Conservation (phyloP, 371 early-diverging fungal species). For the Mucor racemosus region DNA sequence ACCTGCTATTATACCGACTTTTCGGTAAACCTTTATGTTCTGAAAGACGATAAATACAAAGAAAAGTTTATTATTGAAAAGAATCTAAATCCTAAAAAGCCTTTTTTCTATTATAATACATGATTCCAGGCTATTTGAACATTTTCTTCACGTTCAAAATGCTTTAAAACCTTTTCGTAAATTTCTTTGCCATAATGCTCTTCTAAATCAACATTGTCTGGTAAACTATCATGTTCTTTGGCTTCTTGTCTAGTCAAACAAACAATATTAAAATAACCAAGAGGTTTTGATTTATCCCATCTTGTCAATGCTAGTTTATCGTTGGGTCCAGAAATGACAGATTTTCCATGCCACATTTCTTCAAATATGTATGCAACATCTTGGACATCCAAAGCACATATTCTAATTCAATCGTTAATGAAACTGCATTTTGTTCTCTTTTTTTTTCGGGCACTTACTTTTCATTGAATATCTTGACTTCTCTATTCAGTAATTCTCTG, state of each 20-base stretch:
- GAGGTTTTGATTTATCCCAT: slow-evolving; percentile 76
- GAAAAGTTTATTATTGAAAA: neutral
- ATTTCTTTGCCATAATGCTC: slow-evolving; percentile 44
- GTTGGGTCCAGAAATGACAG: slow-evolving; percentile 73
- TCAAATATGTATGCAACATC: slow-evolving; percentile 88
- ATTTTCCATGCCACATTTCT: slow-evolving; percentile 87
- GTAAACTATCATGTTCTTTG: slow-evolving; percentile 57
- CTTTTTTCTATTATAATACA: slow-evolving; percentile 22
- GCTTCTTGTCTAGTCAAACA: slow-evolving; percentile 86
- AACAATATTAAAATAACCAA: slow-evolving; percentile 75
- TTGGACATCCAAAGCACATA: slow-evolving; percentile 63
- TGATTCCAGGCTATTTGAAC: slow-evolving; percentile 22
- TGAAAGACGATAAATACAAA: neutral
- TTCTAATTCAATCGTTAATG: slow-evolving; percentile 19
- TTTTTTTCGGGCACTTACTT: slow-evolving; percentile 41
- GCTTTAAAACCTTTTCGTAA: slow-evolving; percentile 9
- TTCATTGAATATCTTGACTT: slow-evolving; percentile 52
- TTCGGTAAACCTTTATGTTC: neutral
- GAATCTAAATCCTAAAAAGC: neutral
- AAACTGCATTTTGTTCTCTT: too few relatives aligned
- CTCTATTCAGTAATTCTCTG: slow-evolving; percentile 74
- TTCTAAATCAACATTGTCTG: slow-evolving; percentile 34
- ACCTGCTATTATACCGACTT: too few relatives aligned
- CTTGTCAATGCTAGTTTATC: slow-evolving; percentile 79
- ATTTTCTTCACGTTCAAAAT: slow-evolving; percentile 18